phyloP scores from a whole-genome alignment of 495 filamentous ascomycete genomes.

The Viridothelium virens region DNA sequence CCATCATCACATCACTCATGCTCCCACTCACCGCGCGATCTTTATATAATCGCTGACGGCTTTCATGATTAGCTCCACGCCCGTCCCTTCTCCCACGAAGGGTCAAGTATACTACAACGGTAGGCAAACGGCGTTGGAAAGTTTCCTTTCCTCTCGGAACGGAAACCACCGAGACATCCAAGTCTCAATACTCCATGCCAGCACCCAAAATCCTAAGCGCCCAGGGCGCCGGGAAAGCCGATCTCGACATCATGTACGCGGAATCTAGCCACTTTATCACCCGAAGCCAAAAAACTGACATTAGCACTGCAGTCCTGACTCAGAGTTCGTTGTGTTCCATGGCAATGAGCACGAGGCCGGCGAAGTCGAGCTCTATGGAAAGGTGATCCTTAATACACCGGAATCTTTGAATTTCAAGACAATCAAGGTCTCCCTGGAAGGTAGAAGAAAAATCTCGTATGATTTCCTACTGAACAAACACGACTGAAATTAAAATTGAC shows the following conservation, averaged over 20 bases:
- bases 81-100: not conserved
- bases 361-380: constrained; percentile 30
- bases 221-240: not conserved
- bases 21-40: not conserved
- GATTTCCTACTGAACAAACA: constrained; percentile 20
- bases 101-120: not conserved
- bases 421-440: constrained; percentile 31
- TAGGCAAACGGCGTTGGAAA: constrained; percentile 5
- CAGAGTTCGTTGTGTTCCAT: constrained; percentile 35
- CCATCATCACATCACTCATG: not conserved
- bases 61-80: not conserved
- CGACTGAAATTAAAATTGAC: not conserved
- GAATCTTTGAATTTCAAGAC: constrained; percentile 32
- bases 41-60: not conserved
- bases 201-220: constrained; percentile 2
- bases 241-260: constrained; percentile 2
- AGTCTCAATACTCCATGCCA: not conserved
- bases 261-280: too few species aligned
- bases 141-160: not conserved
- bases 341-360: constrained; percentile 32
- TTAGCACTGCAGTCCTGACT: constrained; percentile 25
- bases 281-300: not conserved
- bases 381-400: constrained; percentile 31
- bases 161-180: not conserved
- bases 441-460: constrained; percentile 34